These are phyloP conservation scores for Cubamyces sp. DNA, from an alignment of 768 basidiomycete genomes.

Conservation along the genomic window DNA sequence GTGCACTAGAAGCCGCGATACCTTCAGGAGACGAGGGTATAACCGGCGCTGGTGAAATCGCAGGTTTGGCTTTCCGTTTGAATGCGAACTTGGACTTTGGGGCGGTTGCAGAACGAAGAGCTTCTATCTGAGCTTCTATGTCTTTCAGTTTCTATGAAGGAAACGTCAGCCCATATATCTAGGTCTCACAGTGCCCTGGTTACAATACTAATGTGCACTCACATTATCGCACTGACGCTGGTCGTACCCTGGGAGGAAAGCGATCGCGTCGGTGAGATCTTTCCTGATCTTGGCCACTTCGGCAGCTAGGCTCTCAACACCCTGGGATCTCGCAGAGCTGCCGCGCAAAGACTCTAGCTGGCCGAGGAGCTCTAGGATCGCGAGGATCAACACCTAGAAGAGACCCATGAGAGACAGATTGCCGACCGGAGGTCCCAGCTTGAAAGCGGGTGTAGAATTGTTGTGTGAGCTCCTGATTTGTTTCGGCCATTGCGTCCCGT, in stretches of 20 bases:
- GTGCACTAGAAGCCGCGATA: neutral
- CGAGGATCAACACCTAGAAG: slow-evolving; percentile 15
- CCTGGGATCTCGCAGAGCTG: slow-evolving; percentile 28
- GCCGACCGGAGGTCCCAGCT: slow-evolving; percentile 53
- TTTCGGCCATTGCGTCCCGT: slow-evolving; percentile 24
- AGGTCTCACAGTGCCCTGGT: neutral
- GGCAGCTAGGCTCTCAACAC: slow-evolving; percentile 47
- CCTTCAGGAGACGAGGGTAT: neutral
- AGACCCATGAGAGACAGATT: slow-evolving; percentile 21
- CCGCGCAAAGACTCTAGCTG: slow-evolving; percentile 48
- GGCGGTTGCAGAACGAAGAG: slow-evolving; percentile 46
- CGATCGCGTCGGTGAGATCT: slow-evolving; percentile 63
- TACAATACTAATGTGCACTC: slow-evolving; percentile 30
- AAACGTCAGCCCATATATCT: neutral
- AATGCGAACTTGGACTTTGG: slow-evolving; percentile 71
- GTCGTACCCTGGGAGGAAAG: slow-evolving; percentile 71
- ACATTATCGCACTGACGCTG: slow-evolving; percentile 74
- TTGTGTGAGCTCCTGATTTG: slow-evolving; percentile 50
- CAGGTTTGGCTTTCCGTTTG: slow-evolving; percentile 49
- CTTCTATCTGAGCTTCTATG: slow-evolving; percentile 59
- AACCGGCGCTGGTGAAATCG: neutral
- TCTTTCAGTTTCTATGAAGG: slow-evolving; percentile 62
- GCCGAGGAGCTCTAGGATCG: slow-evolving; percentile 48
- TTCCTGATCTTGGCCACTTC: slow-evolving; percentile 65
- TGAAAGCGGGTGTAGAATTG: slow-evolving; percentile 56